Evolutionary conservation across 306 rosid species (phyloP).

Genomic region (Potentilla sterilis): DNA sequence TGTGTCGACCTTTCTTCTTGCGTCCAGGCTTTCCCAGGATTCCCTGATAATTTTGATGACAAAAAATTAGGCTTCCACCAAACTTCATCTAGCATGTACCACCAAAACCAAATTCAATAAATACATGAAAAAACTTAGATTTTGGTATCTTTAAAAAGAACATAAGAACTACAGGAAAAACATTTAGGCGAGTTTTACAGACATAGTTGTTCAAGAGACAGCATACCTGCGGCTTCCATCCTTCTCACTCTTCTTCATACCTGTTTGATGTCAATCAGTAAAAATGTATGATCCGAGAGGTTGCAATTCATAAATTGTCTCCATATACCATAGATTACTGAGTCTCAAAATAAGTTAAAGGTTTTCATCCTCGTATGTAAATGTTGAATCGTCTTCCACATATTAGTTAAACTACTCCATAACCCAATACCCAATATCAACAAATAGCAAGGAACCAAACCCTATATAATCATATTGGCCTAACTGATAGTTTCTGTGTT

Average conservation of each 20-base stretch:
- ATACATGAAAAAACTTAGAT: neutral
- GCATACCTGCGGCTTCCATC: neutral
- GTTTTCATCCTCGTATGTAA: neutral
- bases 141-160: neutral
- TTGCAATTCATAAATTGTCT: neutral
- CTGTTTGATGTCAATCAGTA: neutral
- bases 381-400: neutral
- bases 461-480: neutral
- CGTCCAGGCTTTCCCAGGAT: neutral
- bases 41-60: neutral
- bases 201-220: neutral
- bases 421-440: neutral
- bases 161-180: neutral
- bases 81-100: neutral
- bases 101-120: neutral
- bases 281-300: neutral
- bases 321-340: neutral
- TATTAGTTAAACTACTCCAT: neutral
- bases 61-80: neutral
- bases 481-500: neutral
- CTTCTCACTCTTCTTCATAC: neutral
- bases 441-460: neutral
- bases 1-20: neutral
- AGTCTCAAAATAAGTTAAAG: neutral
- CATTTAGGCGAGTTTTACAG: neutral